Conservation (phyloP, 345 rosid species). For the Eucalyptus coolabah region DNA sequence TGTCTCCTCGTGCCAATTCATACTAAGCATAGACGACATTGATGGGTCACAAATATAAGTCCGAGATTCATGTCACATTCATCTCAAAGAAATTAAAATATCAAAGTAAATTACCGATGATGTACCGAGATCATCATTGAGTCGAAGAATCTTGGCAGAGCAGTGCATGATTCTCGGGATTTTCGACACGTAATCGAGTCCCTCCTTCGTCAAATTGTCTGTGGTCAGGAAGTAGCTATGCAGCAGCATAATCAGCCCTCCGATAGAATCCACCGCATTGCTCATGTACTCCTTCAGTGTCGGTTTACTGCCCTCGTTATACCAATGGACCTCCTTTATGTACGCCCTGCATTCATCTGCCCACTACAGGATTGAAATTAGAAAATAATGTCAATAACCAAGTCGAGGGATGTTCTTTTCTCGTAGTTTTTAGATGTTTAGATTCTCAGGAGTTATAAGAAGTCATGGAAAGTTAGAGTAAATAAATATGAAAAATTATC, state of each 20-base stretch:
- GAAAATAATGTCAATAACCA: not conserved
- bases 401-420: not conserved
- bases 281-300: not conserved
- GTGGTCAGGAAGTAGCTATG: not conserved
- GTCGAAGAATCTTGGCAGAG: not conserved
- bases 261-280: not conserved
- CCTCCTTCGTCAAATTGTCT: not conserved
- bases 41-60: not conserved
- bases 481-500: too few relatives aligned
- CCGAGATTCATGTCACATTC: not conserved
- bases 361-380: not conserved
- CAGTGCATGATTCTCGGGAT: not conserved
- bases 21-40: not conserved
- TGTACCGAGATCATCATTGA: conserved; percentile 1
- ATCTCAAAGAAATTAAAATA: not conserved
- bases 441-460: not conserved
- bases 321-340: conserved; percentile 2
- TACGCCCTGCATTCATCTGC: not conserved
- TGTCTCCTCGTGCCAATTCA: conserved; percentile 9
- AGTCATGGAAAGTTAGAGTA: not conserved
- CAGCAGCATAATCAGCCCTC: not conserved
- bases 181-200: not conserved
- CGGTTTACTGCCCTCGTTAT: not conserved
- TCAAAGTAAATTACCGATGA: not conserved
- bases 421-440: not conserved